Percentiles rank a stretch among this genome's conserved stretches.
These are phyloP conservation scores for Homolaphlyctis polyrhiza DNA, from an alignment of 371 early-diverging fungal species.

Conservation along the genomic window DNA sequence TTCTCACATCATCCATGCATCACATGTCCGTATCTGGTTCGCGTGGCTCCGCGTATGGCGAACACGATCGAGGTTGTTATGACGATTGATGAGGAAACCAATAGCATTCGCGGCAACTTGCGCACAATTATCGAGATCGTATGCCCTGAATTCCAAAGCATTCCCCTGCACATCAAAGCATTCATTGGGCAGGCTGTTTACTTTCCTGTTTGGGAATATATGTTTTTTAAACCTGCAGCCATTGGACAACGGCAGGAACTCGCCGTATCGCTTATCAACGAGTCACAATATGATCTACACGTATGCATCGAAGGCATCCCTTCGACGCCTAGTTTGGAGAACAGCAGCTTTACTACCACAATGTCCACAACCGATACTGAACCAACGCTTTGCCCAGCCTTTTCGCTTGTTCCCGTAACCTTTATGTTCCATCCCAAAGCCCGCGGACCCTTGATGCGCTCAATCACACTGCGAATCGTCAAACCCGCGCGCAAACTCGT, in stretches of 20 bases:
- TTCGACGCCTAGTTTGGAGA: neutral
- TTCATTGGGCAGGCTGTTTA: slow-evolving; percentile 47
- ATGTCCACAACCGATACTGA: slow-evolving; percentile 20
- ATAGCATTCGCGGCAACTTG: slow-evolving; percentile 25
- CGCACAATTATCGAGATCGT: slow-evolving; percentile 40
- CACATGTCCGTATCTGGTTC: slow-evolving; percentile 35
- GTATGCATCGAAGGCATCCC: neutral
- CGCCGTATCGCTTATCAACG: slow-evolving; percentile 32
- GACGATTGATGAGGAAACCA: slow-evolving; percentile 12
- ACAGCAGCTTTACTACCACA: slow-evolving; percentile 17
- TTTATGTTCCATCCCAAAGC: slow-evolving; percentile 30
- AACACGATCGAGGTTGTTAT: slow-evolving; percentile 40
- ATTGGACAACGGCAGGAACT: slow-evolving; percentile 23
- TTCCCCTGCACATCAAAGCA: slow-evolving; percentile 38
- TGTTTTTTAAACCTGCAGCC: slow-evolving; percentile 41
- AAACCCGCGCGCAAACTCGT: slow-evolving; percentile 18
- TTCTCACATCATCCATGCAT: slow-evolving; percentile 34
- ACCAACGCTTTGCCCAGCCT: slow-evolving; percentile 20
- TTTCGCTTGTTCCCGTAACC: slow-evolving; percentile 25
- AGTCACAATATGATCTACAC: slow-evolving; percentile 38
- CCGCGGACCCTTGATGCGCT: slow-evolving; percentile 34
- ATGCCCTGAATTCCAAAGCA: slow-evolving; percentile 52
- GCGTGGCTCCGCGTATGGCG: slow-evolving; percentile 46
- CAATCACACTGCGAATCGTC: slow-evolving; percentile 24
- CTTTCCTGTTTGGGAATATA: slow-evolving; percentile 39